These are phyloP conservation scores for Linnemannia hyalina DNA, from an alignment of 192 early-diverging fungal genomes.

Conservation along the genomic window DNA sequence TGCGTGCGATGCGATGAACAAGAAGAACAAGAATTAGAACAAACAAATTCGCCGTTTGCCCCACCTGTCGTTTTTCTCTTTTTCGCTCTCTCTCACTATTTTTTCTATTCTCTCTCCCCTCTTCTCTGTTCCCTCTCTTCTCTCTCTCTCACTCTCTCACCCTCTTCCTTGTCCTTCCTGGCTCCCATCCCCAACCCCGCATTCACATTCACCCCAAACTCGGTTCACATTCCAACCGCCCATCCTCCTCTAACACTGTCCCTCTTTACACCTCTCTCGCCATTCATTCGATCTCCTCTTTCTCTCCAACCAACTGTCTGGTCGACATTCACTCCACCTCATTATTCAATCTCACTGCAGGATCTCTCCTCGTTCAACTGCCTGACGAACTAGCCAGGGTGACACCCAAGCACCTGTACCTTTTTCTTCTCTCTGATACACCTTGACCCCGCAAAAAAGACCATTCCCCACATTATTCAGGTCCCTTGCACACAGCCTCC, in stretches of 20 bases:
- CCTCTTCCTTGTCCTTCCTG: constrained; percentile 6
- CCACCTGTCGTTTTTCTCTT: neutral
- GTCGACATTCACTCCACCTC: constrained; percentile 1
- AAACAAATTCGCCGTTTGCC: constrained; percentile 6
- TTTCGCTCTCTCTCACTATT: neutral
- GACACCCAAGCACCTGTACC: neutral
- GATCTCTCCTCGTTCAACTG: neutral
- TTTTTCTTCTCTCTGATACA: neutral
- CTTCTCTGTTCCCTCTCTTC: neutral
- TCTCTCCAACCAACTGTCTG: neutral
- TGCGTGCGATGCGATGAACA: neutral
- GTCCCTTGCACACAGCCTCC: constrained; percentile 27
- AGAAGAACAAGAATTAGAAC: neutral
- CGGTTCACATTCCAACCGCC: neutral
- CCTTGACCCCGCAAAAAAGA: constrained; percentile 29
- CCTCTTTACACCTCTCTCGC: neutral
- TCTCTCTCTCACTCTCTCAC: constrained; percentile 25
- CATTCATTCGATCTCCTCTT: neutral
- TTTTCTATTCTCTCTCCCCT: neutral
- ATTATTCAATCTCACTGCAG: neutral
- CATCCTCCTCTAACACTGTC: neutral
- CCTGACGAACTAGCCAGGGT: neutral
- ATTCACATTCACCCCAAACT: constrained; percentile 10
- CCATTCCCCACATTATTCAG: constrained; percentile 11
- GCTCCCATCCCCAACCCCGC: constrained; percentile 10